Evolutionary conservation across 2,329 filamentous ascomycete genomes (phyloP).

Genomic region (Diaporthe sp.): DNA sequence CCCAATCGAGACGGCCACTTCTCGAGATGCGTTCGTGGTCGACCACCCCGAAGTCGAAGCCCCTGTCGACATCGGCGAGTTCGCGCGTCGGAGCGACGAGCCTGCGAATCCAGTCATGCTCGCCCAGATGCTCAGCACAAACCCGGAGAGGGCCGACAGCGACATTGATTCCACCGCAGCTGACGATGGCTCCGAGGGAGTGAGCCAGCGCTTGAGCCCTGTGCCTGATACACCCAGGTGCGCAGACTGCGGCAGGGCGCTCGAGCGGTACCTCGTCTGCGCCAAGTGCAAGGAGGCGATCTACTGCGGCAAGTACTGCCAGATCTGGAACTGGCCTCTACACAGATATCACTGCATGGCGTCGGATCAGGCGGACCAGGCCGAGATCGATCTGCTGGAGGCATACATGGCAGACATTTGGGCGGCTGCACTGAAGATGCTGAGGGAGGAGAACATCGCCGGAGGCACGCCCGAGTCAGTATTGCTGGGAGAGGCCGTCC

Average conservation of each 20-base stretch:
- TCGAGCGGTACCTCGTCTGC: slow-evolving; percentile 21
- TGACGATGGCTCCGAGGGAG: not conserved
- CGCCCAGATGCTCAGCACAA: not conserved
- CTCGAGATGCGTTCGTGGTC: not conserved
- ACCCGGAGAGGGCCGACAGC: not conserved
- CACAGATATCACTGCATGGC: not conserved
- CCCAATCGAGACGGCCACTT: not conserved
- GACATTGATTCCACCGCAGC: not conserved
- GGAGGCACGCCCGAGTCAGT: not conserved
- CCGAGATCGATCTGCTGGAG: not conserved
- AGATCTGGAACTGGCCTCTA: slow-evolving; percentile 32
- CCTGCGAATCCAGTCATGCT: not conserved
- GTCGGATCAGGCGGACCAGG: not conserved
- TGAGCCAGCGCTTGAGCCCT: too few species aligned
- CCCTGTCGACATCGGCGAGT: not conserved
- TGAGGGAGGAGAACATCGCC: not conserved
- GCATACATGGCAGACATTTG: slow-evolving; percentile 4
- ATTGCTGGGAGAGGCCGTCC: not conserved
- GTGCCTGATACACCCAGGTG: not conserved
- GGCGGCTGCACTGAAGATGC: slow-evolving; percentile 18
- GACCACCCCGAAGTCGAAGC: not conserved
- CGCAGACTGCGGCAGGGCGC: slow-evolving; percentile 18
- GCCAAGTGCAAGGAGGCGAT: slow-evolving; percentile 9
- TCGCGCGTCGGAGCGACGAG: not conserved
- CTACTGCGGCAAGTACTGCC: slow-evolving; percentile 38